A percentile compares a stretch with the other conserved stretches of the same genome.
Evolutionary conservation across 257 asterid species (phyloP).

Genomic region (Misopates orontium): DNA sequence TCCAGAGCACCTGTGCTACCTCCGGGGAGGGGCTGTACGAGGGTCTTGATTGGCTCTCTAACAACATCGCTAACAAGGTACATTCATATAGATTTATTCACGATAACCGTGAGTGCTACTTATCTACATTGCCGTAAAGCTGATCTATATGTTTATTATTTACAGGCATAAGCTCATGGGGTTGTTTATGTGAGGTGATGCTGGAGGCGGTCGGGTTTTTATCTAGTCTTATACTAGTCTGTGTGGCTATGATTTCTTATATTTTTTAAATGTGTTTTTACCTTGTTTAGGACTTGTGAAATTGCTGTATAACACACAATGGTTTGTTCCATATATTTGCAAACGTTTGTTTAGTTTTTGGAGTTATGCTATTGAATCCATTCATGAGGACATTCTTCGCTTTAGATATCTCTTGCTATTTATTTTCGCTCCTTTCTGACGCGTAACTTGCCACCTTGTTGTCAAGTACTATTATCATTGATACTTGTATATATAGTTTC

Average conservation of each 20-base stretch:
- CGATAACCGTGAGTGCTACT: no score
- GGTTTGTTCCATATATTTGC: constrained; percentile 33
- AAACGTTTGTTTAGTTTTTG: constrained; percentile 25
- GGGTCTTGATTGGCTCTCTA: constrained; percentile 24
- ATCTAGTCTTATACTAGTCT: constrained; percentile 39
- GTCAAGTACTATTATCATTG: no score
- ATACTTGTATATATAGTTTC: no score
- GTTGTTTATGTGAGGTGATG: constrained; percentile 37
- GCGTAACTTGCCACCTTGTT: no score
- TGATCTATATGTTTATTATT: neutral
- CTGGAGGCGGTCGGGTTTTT: constrained; percentile 54
- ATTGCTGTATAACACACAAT: constrained; percentile 36
- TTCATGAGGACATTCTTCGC: constrained; percentile 17
- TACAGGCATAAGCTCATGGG: constrained; percentile 53
- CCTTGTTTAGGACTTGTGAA: constrained; percentile 33
- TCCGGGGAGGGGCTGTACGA: constrained; percentile 24
- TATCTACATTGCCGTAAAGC: no score
- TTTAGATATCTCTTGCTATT: neutral
- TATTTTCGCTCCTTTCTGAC: no score
- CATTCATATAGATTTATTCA: no score
- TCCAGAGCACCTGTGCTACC: constrained; percentile 25
- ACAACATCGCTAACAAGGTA: constrained; percentile 25
- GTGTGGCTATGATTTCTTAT: constrained; percentile 34
- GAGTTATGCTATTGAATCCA: constrained; percentile 27
- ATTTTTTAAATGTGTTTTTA: constrained; percentile 25